These are phyloP conservation scores for Dryas alaskensis DNA, from an alignment of 306 rosid species.

Conservation along the genomic window DNA sequence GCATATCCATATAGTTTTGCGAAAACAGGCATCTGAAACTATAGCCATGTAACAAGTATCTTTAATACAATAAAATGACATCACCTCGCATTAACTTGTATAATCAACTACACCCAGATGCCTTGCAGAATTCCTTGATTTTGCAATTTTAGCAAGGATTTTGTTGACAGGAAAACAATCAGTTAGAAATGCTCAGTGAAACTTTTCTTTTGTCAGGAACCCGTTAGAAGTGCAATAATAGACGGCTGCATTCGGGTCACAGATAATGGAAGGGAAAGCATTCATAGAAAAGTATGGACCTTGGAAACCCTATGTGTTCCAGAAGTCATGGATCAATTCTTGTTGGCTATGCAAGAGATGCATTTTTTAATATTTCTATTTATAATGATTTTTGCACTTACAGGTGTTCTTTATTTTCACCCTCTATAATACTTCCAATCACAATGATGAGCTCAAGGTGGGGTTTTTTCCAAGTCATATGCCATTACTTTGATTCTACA, in stretches of 20 bases:
- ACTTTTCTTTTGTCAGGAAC: conserved; percentile 50
- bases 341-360: background rate
- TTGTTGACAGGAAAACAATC: background rate
- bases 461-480: conserved; percentile 18
- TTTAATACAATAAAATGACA: no score
- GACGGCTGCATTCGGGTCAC: conserved; percentile 67
- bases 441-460: conserved; percentile 80
- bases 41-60: no score
- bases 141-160: background rate
- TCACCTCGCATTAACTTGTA: background rate
- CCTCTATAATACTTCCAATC: conserved; percentile 58
- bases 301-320: background rate
- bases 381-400: conserved; percentile 26
- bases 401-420: conserved; percentile 74
- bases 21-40: no score
- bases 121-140: conserved; percentile 13
- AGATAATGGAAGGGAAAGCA: conserved; percentile 78
- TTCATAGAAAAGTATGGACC: conserved; percentile 54
- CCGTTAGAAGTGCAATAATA: conserved; percentile 71
- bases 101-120: background rate
- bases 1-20: no score
- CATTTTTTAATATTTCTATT: conserved; percentile 13
- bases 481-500: conserved; percentile 8
- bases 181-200: conserved; percentile 16
- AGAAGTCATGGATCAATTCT: conserved; percentile 1